Base-by-base conservation (phyloP, 208 protist genomes). In the Porcisia deanei region DNA sequence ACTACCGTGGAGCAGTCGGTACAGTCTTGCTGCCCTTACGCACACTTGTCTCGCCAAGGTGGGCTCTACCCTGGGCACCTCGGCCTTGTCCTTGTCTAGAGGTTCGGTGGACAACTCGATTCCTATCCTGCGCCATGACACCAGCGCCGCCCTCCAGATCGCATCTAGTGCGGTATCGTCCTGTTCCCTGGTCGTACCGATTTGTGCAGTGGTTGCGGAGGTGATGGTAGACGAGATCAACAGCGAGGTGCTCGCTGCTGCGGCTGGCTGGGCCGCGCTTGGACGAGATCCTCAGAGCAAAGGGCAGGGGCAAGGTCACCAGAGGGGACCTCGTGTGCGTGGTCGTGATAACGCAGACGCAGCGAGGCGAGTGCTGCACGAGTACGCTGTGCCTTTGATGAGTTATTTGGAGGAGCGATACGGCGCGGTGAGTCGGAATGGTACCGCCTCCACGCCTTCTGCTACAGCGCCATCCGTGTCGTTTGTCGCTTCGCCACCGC, bases 141-240 rank as follows among this genome's bases (percentile, higher is more conserved):
- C 69, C 3, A 68, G 75, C 10, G 61, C 58, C 6, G 70, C 72
- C 34, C 75, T 85, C 7, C 75, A 77, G 64, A 73, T 75, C 25
- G 60, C 30, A 30, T 53, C 73, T 0, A 78, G 67, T 34, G 73
- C 78, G 0, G 43, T 60, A 39, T 45, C 39, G 18, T 82, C 78
- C 53, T 82, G 67, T 45, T 71, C 78, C 18, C 41, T 82, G 47
- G 78, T 82, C 47, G 54, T 71, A 12, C 78, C 85, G 0, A 85
- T 94, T 53, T 79, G 72, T 25, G 41, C 73, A 7, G 77, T 92
- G 75, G 83, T 86, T 58, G 61, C 75, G 34, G 81, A 77, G 25
- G 65, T 76, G 9, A 52, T 64, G 0, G 55, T 68, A 7, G 81
- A 85, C 47, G 70, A 63, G 14, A 30, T 85, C 58, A 85, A 85